Conservation (phyloP, 176 grass and related monocot genomes). For the Puya raimondii region DNA sequence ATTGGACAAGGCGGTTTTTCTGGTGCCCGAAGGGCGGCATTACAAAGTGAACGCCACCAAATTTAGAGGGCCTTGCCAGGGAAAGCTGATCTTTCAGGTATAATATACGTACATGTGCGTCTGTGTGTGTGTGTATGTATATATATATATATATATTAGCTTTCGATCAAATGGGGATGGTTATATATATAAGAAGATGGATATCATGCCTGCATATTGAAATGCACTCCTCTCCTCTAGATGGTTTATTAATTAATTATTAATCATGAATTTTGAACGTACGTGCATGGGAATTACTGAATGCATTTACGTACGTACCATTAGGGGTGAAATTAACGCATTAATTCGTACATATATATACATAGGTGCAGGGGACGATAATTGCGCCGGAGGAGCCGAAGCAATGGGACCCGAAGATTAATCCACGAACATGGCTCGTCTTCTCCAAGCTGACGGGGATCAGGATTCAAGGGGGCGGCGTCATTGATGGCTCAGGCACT, state of each 20-base stretch:
- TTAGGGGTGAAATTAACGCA: no score
- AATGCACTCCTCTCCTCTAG: neutral
- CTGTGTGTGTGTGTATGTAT: no score
- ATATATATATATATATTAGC: slow-evolving; percentile 5
- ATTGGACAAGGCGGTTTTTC: slow-evolving; percentile 56
- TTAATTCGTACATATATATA: neutral
- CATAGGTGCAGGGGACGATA: slow-evolving; percentile 66
- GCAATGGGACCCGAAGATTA: slow-evolving; percentile 60
- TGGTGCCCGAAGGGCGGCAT: slow-evolving; percentile 37
- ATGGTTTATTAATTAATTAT: no score
- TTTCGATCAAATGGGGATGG: neutral
- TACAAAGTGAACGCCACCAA: slow-evolving; percentile 56
- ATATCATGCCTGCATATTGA: neutral
- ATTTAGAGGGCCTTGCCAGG: slow-evolving; percentile 67
- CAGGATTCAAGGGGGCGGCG: slow-evolving; percentile 64
- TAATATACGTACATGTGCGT: neutral
- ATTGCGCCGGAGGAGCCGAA: slow-evolving; percentile 68
- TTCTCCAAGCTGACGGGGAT: slow-evolving; percentile 57
- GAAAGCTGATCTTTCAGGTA: slow-evolving; percentile 55
- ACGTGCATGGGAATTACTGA: neutral
- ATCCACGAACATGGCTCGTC: slow-evolving; percentile 50
- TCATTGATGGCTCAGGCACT: slow-evolving; percentile 86
- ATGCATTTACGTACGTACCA: neutral
- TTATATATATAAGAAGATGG: no score
- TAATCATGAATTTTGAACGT: neutral